These are phyloP conservation scores for Sarocladium kiliense DNA, from an alignment of 2,329 filamentous ascomycete species.

Conservation along the genomic window DNA sequence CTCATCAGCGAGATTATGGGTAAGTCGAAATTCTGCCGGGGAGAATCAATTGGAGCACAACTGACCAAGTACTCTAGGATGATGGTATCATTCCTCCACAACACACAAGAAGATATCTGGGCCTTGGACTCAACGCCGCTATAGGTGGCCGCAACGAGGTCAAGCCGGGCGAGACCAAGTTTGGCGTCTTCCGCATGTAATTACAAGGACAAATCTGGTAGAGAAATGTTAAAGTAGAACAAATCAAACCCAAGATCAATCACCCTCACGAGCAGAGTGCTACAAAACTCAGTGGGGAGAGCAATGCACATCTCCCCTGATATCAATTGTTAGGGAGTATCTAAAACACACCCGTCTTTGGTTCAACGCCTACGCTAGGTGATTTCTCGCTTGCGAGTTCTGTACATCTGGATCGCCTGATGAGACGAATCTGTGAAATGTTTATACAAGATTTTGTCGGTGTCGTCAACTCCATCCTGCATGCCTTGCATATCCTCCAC, in stretches of 20 bases:
- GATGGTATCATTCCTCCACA: slow-evolving; percentile 76
- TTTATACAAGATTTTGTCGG: slow-evolving; percentile 21
- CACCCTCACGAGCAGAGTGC: neutral
- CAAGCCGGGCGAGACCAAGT: slow-evolving; percentile 59
- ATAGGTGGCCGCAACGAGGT: slow-evolving; percentile 62
- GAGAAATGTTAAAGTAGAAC: neutral
- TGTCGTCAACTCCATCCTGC: slow-evolving; percentile 1
- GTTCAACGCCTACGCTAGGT: slow-evolving; percentile 10
- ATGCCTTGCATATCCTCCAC: slow-evolving; percentile 10
- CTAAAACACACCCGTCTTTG: slow-evolving; percentile 5
- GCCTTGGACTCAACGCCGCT: slow-evolving; percentile 66
- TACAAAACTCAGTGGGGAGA: neutral
- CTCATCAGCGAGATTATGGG: slow-evolving; percentile 86
- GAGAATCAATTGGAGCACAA: too few relatives aligned
- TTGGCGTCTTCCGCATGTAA: slow-evolving; percentile 80
- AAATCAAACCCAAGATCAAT: too few relatives aligned
- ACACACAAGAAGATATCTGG: slow-evolving; percentile 68
- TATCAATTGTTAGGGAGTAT: neutral
- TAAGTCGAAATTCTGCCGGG: slow-evolving; percentile 28
- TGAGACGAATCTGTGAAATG: slow-evolving; percentile 11
- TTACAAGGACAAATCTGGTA: neutral
- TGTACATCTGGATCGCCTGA: slow-evolving; percentile 7
- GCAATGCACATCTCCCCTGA: slow-evolving; percentile 3
- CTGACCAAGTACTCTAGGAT: too few relatives aligned
- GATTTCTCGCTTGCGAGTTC: slow-evolving; percentile 9